Base-by-base conservation (phyloP, 1,284 basidiomycete species). In the Sporisorium reilianum region DNA sequence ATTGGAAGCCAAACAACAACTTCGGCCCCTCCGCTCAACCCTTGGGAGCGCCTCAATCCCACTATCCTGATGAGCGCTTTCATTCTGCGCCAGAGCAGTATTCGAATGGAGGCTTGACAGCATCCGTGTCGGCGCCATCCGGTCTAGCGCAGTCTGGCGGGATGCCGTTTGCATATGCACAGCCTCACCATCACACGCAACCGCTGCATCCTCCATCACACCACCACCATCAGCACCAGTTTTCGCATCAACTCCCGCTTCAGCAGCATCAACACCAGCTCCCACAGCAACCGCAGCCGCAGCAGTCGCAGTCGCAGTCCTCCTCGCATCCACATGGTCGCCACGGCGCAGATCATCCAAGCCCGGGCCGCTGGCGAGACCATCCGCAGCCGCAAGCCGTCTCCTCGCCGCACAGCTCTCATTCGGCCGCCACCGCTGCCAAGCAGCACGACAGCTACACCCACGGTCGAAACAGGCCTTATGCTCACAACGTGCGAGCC, bases 351-450 rank as follows among this genome's bases (percentile, higher is more conserved):
- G 71, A 74, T 22, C 61, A 54, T 48, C 41, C 60, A 1, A 74
- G 71, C 41, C 71, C 71, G 12, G 62, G 62, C 14, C 53, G 65
- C n/a, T 74, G 71, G 71, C 71, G 71, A 16, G 65, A 74, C 3
- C 71, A 62, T 30, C 44, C 65, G 7, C 34, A 51, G 10, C 46
- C 51, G 2, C 58, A 62, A 20, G 53, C 54, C 30, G 50, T 50
- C 1, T 74, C 71, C 1, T 74, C 65, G 12, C 71, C 71, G 2
- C 71, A 69, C 55, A 59, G 48, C 52, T 68, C 71, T 16, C 61
- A 74, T 23, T 44, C 71, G 12, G 51, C 34, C 8, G 23, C 61
- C 5, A 32, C 54, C 1, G 41, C 65, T 30, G 57, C 30, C 34
- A 65, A 67, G 30, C 65, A 61, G 55, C 65, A 62, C 34, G 71